These are phyloP conservation scores for Chalciporus pseudorubinellus DNA, from an alignment of 768 basidiomycete genomes.

Conservation along the genomic window DNA sequence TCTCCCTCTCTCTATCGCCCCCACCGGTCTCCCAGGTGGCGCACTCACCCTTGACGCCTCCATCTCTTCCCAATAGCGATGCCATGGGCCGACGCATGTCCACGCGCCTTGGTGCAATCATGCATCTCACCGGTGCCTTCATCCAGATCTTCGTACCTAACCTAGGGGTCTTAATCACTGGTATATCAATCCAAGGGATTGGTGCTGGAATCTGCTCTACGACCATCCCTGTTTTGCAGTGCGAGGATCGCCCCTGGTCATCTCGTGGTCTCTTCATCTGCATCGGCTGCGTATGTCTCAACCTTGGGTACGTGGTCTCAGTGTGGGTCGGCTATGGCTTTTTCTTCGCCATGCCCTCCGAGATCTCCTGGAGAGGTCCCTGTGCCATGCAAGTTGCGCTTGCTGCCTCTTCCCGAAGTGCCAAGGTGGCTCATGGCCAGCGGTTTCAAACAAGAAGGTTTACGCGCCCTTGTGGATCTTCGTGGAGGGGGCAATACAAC, in stretches of 20 bases:
- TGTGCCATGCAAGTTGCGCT: slow-evolving; percentile 53
- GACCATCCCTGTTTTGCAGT: slow-evolving; percentile 49
- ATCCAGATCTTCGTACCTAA: slow-evolving; percentile 50
- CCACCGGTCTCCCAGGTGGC: slow-evolving; percentile 79
- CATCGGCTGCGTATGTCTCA: slow-evolving; percentile 53
- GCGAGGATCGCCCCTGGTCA: slow-evolving; percentile 47
- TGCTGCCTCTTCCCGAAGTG: slow-evolving; percentile 47
- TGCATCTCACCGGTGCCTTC: slow-evolving; percentile 49
- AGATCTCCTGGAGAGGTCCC: slow-evolving; percentile 56
- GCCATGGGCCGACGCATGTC: slow-evolving; percentile 49
- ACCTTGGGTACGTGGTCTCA: slow-evolving; percentile 47
- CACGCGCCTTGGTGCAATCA: slow-evolving; percentile 46
- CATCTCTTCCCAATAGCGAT: slow-evolving; percentile 91
- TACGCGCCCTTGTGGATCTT: slow-evolving; percentile 54
- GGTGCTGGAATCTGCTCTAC: slow-evolving; percentile 51
- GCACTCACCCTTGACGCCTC: slow-evolving; percentile 86
- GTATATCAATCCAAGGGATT: slow-evolving; percentile 46
- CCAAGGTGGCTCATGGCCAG: slow-evolving; percentile 57
- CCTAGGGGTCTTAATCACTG: slow-evolving; percentile 38
- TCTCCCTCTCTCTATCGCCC: slow-evolving; percentile 82
- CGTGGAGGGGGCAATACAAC: slow-evolving; percentile 49
- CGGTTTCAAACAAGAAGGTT: slow-evolving; percentile 48
- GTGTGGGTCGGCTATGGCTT: slow-evolving; percentile 52
- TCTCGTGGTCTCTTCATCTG: slow-evolving; percentile 52
- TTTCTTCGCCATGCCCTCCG: slow-evolving; percentile 44